These are phyloP conservation scores for Saturnispora halmiae DNA, from an alignment of 805 yeast genomes.

Conservation along the genomic window DNA sequence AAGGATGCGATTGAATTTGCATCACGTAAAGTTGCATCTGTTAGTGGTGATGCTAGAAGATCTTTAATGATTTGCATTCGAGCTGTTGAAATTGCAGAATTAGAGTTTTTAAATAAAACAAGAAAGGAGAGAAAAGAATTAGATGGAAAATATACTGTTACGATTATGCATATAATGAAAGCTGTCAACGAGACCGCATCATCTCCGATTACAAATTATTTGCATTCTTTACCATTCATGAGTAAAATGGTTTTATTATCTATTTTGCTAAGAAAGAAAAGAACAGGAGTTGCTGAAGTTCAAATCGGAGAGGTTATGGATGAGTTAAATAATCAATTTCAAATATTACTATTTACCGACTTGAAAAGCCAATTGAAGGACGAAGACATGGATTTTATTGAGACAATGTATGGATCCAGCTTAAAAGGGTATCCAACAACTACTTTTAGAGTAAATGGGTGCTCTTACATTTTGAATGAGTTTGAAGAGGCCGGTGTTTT, in stretches of 20 bases:
- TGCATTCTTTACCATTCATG: conserved; percentile 53
- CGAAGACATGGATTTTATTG: conserved; percentile 20
- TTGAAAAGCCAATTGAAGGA: conserved; percentile 18
- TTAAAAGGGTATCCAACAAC: conserved; percentile 9
- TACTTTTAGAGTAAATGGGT: conserved; percentile 46
- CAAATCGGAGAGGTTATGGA: conserved; percentile 69
- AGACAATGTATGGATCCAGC: conserved; percentile 21
- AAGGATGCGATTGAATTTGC: conserved; percentile 86
- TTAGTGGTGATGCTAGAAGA: conserved; percentile 94
- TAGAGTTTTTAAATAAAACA: conserved; percentile 36
- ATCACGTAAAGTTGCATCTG: conserved; percentile 88
- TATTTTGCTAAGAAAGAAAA: conserved; percentile 49
- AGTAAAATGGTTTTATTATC: conserved; percentile 69
- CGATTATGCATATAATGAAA: conserved; percentile 62
- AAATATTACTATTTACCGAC: conserved; percentile 24
- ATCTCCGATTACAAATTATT: conserved; percentile 57
- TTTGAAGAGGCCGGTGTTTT: conserved; percentile 73
- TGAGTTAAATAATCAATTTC: conserved; percentile 45
- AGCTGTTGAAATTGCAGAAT: conserved; percentile 82
- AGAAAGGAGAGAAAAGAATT: conserved; percentile 21
- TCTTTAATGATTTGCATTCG: conserved; percentile 81
- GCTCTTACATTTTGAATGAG: conserved; percentile 54
- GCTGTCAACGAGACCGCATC: conserved; percentile 74
- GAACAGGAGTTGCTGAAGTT: conserved; percentile 64
- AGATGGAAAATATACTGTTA: conserved; percentile 44